A percentile compares a stretch with the other conserved stretches of the same genome.
phyloP scores from a whole-genome alignment of 1,139 yeast species.

The Entelexis sorbosivorans region DNA sequence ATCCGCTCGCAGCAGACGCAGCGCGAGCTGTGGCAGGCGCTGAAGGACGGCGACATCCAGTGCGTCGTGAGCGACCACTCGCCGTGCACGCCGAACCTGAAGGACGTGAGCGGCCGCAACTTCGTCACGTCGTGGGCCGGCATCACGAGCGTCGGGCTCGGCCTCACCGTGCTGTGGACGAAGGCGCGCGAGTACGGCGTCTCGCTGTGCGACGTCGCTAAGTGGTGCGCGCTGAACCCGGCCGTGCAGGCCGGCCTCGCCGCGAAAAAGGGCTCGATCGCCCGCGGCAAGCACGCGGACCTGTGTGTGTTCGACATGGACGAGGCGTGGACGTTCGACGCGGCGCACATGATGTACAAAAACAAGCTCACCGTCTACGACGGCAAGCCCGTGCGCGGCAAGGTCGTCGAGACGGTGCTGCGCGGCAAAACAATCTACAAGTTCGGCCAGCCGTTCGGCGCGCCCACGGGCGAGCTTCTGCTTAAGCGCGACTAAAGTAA shows the following conservation, averaged over 20 bases:
- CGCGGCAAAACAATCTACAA: conserved; percentile 56
- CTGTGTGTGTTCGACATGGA: conserved; percentile 67
- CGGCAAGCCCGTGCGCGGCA: conserved; percentile 57
- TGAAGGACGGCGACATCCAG: conserved; percentile 52
- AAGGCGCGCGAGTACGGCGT: conserved; percentile 43
- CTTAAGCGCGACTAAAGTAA: conserved; percentile 10
- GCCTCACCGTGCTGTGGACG: conserved; percentile 69
- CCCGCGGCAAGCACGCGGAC: conserved; percentile 76
- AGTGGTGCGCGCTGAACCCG: conserved; percentile 74
- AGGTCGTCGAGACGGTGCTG: conserved; percentile 65
- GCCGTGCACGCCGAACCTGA: conserved; percentile 86
- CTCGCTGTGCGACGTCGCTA: conserved; percentile 49
- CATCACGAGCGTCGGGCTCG: conserved; percentile 82
- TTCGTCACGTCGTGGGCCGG: conserved; percentile 96
- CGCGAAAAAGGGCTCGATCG: conserved; percentile 58
- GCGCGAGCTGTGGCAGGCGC: conserved; percentile 62
- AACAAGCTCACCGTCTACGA: conserved; percentile 81
- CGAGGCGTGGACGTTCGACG: conserved; percentile 44
- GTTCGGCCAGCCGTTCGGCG: conserved; percentile 19
- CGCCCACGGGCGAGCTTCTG: conserved; percentile 19
- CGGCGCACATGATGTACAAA: conserved; percentile 56
- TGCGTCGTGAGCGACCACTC: conserved; percentile 95
- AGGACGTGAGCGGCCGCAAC: conserved; percentile 70
- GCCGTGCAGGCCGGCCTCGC: conserved; percentile 72
- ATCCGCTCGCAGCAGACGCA: conserved; percentile 66